Evolutionary conservation across 108 stramenopile species (phyloP), one percentile per base, ranked within the genome.

Genomic region (Schizochytrium sp.): DNA sequence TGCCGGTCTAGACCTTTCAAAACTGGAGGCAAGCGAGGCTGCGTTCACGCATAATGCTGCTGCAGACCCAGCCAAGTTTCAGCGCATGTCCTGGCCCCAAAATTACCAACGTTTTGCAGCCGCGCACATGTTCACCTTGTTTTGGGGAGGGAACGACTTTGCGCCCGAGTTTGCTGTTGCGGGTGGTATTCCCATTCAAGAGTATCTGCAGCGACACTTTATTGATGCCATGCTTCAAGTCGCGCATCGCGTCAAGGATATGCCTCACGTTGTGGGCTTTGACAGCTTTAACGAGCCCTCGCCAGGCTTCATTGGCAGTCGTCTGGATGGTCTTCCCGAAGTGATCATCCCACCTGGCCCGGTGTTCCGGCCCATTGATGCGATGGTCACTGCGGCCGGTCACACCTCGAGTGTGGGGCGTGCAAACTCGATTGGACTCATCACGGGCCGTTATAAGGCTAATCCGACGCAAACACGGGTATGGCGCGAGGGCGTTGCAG

Each of bases 11-110:
- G 76, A 90, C 58, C 88, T 91, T 0, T 28, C 55, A 10, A 91
- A 92, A 48, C 89, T 92, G 14, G 28, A 88, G 41, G 25, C 28
- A 23, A 90, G 92, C 29, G 91, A 91, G 10, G 90, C 92, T 5
- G 91, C 92, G 43, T 88, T 71, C 14, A 63, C 63, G 19, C 60
- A 63, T 28, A 63, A 47, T n/a, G 19, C 6, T 16, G 10, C 44
- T 0, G 3, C 59, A 12, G 88, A 63, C 47, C 41, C 44, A 14
- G 58, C 57, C 14, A 34, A 60, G 29, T 60, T 88, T 60, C 87
- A 88, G 51, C 45, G 76, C n/a, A 83, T 83, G 76, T 83, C 76
- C 19, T 83, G 76, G 76, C 76, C 76, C 6, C 76, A 83, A 23
- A 88, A 60, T 44, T 88, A 58, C 14, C 87, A 88, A 23, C 58